A percentile compares a stretch with the other conserved stretches of the same genome.
phyloP scores from a whole-genome alignment of 139 green algal species.

The Picochlorum sp. region DNA sequence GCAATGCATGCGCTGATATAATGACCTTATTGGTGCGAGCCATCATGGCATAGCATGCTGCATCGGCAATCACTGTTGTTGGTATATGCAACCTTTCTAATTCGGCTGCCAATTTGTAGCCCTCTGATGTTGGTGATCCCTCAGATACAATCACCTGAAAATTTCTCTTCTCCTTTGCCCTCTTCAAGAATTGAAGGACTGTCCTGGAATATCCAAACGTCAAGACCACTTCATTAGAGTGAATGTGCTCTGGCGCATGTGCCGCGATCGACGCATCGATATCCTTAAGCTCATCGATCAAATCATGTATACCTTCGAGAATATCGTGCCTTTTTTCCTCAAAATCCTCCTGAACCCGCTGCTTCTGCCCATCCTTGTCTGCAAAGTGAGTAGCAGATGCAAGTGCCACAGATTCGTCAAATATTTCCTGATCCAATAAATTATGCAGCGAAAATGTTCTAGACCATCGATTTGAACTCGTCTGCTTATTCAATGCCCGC shows the following conservation, averaged over 20 bases:
- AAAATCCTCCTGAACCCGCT: conserved; percentile 3
- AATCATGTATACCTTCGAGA: conserved; percentile 89
- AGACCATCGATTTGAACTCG: not conserved
- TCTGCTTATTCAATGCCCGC: conserved; percentile 12
- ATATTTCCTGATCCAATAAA: conserved; percentile 58
- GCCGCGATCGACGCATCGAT: conserved; percentile 68
- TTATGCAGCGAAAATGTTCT: conserved; percentile 65
- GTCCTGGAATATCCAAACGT: conserved; percentile 73
- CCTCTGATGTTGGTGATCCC: conserved; percentile 72
- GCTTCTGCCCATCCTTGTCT: not conserved
- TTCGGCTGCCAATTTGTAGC: conserved; percentile 73
- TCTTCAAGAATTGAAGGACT: conserved; percentile 68
- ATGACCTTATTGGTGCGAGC: conserved; percentile 92
- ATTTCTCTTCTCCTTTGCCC: conserved; percentile 79
- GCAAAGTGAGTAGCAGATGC: not conserved
- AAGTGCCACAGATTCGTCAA: conserved; percentile 31
- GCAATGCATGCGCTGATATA: conserved; percentile 76
- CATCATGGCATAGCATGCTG: conserved; percentile 96
- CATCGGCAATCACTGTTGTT: conserved; percentile 81
- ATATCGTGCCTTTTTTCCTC: conserved; percentile 63
- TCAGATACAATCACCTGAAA: conserved; percentile 95
- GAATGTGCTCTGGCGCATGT: conserved; percentile 86
- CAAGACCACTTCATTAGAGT: conserved; percentile 86
- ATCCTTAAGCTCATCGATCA: conserved; percentile 88
- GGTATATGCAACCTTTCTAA: conserved; percentile 72